Conservation (phyloP, 148 eudicot genomes). For the Agrostemma githago region DNA sequence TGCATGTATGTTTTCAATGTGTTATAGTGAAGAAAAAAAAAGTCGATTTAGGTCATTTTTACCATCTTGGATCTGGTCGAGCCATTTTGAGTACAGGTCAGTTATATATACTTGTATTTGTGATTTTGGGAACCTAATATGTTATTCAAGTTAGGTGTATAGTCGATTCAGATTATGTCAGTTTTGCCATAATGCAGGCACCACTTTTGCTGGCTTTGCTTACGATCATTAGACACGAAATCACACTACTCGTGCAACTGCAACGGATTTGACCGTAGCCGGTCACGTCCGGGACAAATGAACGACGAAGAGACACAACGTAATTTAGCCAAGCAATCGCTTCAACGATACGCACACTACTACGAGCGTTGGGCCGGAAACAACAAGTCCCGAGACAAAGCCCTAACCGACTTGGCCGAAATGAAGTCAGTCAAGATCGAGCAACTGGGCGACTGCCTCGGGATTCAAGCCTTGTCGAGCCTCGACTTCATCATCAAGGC, state of each 20-base stretch:
- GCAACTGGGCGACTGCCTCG: background rate
- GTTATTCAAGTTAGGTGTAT: no score
- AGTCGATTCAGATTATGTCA: no score
- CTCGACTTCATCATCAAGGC: slow-evolving; percentile 60
- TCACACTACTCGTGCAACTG: slow-evolving; percentile 32
- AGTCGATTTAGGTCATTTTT: no score
- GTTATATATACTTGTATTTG: no score
- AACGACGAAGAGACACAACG: slow-evolving; percentile 25
- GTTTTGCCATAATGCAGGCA: slow-evolving; percentile 11
- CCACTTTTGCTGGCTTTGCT: slow-evolving; percentile 48
- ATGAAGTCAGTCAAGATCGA: slow-evolving; percentile 26
- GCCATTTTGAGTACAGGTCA: no score
- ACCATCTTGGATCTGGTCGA: no score
- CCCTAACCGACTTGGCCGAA: slow-evolving; percentile 50
- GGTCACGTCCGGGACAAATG: background rate
- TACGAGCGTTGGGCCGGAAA: slow-evolving; percentile 46
- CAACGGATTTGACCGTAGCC: slow-evolving; percentile 20
- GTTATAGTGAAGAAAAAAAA: no score
- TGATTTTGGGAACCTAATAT: no score
- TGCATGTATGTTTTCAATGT: no score
- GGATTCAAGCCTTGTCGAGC: slow-evolving; percentile 38
- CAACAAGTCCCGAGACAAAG: slow-evolving; percentile 65
- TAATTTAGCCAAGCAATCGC: slow-evolving; percentile 29
- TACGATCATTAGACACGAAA: background rate
- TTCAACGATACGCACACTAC: slow-evolving; percentile 40